Conservation (phyloP, 306 rosid species). For the Nissolia schottii region DNA sequence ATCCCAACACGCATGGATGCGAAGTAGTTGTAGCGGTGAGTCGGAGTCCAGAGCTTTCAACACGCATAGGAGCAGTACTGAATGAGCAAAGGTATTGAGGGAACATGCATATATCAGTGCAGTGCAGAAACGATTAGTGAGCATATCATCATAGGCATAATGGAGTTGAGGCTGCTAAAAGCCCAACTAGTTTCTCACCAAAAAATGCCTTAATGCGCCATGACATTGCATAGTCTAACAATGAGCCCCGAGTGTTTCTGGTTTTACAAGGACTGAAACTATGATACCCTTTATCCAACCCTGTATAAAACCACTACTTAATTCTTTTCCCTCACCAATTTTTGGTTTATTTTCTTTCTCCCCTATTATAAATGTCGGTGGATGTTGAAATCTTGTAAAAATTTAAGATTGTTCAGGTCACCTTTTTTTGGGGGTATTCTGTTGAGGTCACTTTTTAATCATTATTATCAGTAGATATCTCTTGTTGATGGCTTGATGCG, state of each 20-base stretch:
- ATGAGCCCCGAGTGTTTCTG: neutral
- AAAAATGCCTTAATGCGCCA: neutral
- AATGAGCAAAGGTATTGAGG: neutral
- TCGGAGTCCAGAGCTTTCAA: conserved; percentile 53
- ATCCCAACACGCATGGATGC: conserved; percentile 31
- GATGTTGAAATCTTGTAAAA: conserved; percentile 41
- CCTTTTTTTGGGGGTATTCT: too few relatives aligned
- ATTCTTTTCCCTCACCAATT: conserved; percentile 1
- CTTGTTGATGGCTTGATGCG: conserved; percentile 12
- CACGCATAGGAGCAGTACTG: neutral
- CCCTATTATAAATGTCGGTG: neutral
- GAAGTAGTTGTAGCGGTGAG: conserved; percentile 41
- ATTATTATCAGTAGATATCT: conserved; percentile 14
- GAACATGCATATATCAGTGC: conserved; percentile 1
- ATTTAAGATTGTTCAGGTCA: conserved; percentile 22
- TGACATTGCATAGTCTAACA: conserved; percentile 1
- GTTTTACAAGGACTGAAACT: neutral
- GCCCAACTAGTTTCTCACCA: neutral
- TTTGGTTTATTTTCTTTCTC: conserved; percentile 25
- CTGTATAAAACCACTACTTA: conserved; percentile 21
- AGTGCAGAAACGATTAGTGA: neutral
- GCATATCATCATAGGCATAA: conserved; percentile 7
- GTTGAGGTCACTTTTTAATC: conserved; percentile 5
- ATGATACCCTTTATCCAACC: neutral
- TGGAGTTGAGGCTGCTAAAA: conserved; percentile 17